Evolutionary conservation across 768 basidiomycete species (phyloP).

Genomic region (Tephrocybe rancida): DNA sequence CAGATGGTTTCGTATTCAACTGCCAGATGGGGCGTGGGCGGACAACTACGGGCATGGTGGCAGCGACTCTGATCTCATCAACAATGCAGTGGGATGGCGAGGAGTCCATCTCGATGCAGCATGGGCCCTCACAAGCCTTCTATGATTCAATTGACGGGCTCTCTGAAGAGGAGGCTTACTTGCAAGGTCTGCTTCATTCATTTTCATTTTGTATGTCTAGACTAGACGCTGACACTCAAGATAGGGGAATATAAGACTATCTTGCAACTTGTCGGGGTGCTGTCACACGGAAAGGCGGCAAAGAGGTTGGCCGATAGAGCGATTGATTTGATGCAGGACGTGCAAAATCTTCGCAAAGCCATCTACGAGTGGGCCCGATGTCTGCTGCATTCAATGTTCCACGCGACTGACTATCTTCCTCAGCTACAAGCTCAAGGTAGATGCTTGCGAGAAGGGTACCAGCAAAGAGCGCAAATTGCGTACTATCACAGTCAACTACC

Average conservation of each 20-base stretch:
- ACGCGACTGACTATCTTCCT: too few species aligned
- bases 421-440: slow-evolving; percentile 91
- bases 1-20: slow-evolving; percentile 89
- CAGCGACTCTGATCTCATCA: slow-evolving; percentile 83
- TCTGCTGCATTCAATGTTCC: too few species aligned
- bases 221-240: neutral
- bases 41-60: slow-evolving; percentile 97
- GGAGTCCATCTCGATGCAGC: slow-evolving; percentile 39
- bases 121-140: slow-evolving; percentile 35
- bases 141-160: slow-evolving; percentile 81
- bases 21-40: slow-evolving; percentile 95
- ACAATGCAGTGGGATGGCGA: slow-evolving; percentile 60
- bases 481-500: slow-evolving; percentile 83
- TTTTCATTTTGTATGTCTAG: neutral
- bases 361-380: slow-evolving; percentile 78
- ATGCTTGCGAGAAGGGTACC: slow-evolving; percentile 79
- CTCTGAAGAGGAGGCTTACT: slow-evolving; percentile 86
- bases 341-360: slow-evolving; percentile 94
- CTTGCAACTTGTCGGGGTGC: slow-evolving; percentile 88
- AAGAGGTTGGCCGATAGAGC: slow-evolving; percentile 89
- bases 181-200: slow-evolving; percentile 58
- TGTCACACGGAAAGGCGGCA: slow-evolving; percentile 90
- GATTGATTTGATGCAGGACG: slow-evolving; percentile 92
- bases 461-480: slow-evolving; percentile 76
- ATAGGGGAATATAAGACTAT: slow-evolving; percentile 98